A percentile compares a stretch with the other conserved stretches of the same genome.
These are phyloP conservation scores for Annulohypoxylon maeteangense DNA, from an alignment of 495 filamentous ascomycete genomes.

Conservation along the genomic window DNA sequence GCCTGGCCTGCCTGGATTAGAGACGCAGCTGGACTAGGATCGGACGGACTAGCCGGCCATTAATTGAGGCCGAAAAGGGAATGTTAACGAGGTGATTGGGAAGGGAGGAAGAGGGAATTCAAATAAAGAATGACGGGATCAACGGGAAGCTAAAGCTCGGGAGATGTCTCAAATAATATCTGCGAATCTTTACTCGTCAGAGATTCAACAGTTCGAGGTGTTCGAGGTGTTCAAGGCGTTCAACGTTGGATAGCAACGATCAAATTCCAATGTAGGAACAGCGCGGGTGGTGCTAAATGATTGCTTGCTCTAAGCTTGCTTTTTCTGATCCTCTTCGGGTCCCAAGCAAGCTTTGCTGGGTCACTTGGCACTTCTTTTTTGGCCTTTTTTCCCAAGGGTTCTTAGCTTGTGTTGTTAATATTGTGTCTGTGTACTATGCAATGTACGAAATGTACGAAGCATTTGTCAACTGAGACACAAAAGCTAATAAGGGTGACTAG, in stretches of 20 bases:
- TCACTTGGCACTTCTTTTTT: conserved; percentile 15
- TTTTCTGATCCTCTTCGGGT: neutral
- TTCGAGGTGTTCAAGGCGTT: neutral
- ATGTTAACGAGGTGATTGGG: conserved; percentile 6
- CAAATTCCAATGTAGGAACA: conserved; percentile 34
- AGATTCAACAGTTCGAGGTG: conserved; percentile 9
- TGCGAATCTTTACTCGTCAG: conserved; percentile 20
- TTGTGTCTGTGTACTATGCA: neutral
- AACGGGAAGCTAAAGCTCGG: conserved; percentile 2
- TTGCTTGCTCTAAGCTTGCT: conserved; percentile 35
- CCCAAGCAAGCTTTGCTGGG: conserved; percentile 24
- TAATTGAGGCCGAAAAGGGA: conserved; percentile 33
- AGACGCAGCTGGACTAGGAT: conserved; percentile 18
- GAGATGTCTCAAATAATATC: conserved; percentile 18
- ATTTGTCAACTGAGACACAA: neutral
- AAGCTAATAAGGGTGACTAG: neutral
- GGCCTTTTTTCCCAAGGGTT: neutral
- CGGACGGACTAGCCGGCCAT: conserved; percentile 22
- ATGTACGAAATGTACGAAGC: neutral
- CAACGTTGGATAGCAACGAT: conserved; percentile 15
- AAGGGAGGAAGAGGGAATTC: neutral
- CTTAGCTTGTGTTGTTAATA: neutral
- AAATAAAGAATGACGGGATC: conserved; percentile 12
- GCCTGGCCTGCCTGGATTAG: conserved; percentile 9
- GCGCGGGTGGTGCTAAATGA: conserved; percentile 20